phyloP scores from a whole-genome alignment of 1,284 basidiomycete species.

The Wolfiporia cocos region DNA sequence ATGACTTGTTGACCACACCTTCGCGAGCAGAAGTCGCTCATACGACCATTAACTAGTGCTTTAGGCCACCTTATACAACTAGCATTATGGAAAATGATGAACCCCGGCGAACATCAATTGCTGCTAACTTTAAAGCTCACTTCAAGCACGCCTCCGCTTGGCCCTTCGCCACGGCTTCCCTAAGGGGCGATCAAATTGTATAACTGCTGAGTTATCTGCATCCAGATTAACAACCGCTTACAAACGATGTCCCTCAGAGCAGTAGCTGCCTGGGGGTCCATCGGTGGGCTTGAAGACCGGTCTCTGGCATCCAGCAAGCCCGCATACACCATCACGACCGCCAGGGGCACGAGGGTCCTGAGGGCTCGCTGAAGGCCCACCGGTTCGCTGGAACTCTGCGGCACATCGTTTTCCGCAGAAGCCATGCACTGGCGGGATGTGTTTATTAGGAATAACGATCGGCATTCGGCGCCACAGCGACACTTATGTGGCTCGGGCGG shows the following conservation, averaged over 20 bases:
- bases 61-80: conserved; percentile 19
- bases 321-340: not conserved
- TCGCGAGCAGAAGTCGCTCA: conserved; percentile 21
- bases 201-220: not conserved
- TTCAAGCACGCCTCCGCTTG: not conserved
- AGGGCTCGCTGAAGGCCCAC: too few relatives aligned
- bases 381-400: too few relatives aligned
- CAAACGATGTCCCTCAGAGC: conserved; percentile 17
- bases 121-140: not conserved
- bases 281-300: conserved; percentile 9
- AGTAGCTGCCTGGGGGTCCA: conserved; percentile 12
- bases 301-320: conserved; percentile 5
- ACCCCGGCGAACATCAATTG: too few relatives aligned
- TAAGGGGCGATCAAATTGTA: not conserved
- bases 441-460: not conserved
- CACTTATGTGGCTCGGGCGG: too few relatives aligned
- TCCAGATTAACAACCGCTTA: conserved; percentile 2
- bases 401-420: conserved; percentile 19
- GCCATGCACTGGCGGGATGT: conserved; percentile 14
- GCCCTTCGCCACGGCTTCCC: not conserved
- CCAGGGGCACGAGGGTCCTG: not conserved
- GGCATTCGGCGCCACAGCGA: not conserved
- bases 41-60: conserved; percentile 11
- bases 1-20: conserved; percentile 12
- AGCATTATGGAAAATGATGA: not conserved